Percentiles rank a stretch among this genome's conserved stretches.
phyloP scores from a whole-genome alignment of 169 alveolate species.

The Plasmodium knowlesi region DNA sequence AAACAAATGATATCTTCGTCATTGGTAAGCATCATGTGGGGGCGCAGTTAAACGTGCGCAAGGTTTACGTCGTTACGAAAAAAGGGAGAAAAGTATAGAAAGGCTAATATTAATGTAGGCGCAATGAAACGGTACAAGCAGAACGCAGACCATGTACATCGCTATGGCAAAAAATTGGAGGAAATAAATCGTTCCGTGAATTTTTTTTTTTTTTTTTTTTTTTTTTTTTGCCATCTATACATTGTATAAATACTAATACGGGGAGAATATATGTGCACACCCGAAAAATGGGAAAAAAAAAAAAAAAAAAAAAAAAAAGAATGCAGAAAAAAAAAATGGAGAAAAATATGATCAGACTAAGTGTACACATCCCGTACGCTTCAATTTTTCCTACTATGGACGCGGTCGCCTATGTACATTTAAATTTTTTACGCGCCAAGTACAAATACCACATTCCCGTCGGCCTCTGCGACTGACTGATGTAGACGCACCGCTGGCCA shows the following conservation, averaged over 20 bases:
- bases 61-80: neutral
- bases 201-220: neutral
- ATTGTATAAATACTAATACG: constrained; percentile 7
- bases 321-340: constrained; percentile 14
- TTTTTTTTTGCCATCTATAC: neutral
- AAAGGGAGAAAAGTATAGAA: neutral
- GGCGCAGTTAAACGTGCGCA: neutral
- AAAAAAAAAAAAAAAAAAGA: constrained; percentile 12
- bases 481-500: neutral
- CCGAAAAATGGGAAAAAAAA: constrained; percentile 4
- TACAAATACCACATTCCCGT: neutral
- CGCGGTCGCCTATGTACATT: neutral
- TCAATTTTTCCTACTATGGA: neutral
- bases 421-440: neutral
- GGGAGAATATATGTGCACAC: constrained; percentile 19
- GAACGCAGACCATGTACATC: neutral
- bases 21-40: neutral
- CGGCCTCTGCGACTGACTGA: neutral
- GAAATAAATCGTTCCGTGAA: neutral
- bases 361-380: neutral
- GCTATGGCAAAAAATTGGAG: neutral
- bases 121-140: neutral
- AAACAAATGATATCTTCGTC: neutral
- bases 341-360: neutral
- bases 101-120: neutral